Evolutionary conservation across 2,329 filamentous ascomycete species (phyloP), one percentile per base, ranked within the genome.

Genomic region (Penicillium oxalicum): DNA sequence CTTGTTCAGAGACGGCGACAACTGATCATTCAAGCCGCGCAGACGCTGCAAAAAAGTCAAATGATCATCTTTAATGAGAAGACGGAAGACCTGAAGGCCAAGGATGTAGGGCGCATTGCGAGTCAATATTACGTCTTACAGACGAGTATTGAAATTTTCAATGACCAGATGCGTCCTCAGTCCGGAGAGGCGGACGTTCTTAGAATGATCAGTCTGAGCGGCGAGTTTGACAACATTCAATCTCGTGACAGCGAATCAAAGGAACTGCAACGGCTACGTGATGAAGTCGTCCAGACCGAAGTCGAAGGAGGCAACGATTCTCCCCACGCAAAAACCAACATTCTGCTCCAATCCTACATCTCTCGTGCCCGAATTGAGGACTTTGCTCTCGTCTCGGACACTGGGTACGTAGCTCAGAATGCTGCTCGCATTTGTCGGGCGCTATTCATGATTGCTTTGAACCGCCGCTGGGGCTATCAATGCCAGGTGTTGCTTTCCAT

Each of bases 31-130:
- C 85, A 95, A 60, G 93, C 93, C 25, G 93, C 93, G 0, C 79
- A 84, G 38, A 87, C 88, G 4, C 74, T 98, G 38, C 91, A 96
- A 63, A 80, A 91, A 63, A 95, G 88, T 59, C 93, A 98, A 70
- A 98, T 98, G 94, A 93, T 98, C 61, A 93, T 98, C 48, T 98
- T 91, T 75, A 96, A 98, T 57, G 93, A 97, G 63, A 81, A 77
- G 13, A 98, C 91, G 0, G 91, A 96, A 58, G 91, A 96, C 61
- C 80, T 98, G 7, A 84, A 89, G 50, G 87, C 90, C 51, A 98
- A 98, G 67, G 91, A 98, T 61, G 86, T 97, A 44, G 93, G 93
- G 3, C 84, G 93, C 12, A 98, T 98, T 66, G 93, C 93, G 12
- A 97, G 91, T 67, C 91, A 98, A 67, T 98, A 86, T 65, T 98